Evolutionary conservation across 1,284 basidiomycete species (phyloP).

Genomic region (Golubevia pallescens): DNA sequence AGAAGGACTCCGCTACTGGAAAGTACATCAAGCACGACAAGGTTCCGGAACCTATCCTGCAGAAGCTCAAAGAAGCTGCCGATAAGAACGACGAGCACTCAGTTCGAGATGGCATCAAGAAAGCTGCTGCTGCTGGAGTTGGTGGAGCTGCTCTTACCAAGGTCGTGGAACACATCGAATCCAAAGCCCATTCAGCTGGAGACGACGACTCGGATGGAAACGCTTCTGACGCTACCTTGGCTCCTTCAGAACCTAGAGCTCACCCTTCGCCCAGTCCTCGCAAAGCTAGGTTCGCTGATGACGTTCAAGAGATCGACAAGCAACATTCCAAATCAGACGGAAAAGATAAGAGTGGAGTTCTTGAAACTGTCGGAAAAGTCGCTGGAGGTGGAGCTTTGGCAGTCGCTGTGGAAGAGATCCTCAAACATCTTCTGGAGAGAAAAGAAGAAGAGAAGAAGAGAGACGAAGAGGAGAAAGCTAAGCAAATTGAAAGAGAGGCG

Average conservation of each 20-base stretch:
- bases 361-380: no score
- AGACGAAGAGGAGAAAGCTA: constrained; percentile 16
- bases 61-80: constrained; percentile 23
- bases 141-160: constrained; percentile 36
- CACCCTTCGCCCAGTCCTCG: no score
- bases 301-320: constrained; percentile 6
- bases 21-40: no score
- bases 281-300: no score
- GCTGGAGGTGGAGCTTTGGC: constrained; percentile 29
- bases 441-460: constrained; percentile 39
- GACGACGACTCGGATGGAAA: constrained; percentile 3
- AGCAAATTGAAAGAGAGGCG: constrained; percentile 11
- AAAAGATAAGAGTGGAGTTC: no score
- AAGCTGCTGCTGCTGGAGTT: constrained; percentile 26
- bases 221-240: constrained; percentile 6
- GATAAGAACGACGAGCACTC: constrained; percentile 21
- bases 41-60: constrained; percentile 12
- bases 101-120: constrained; percentile 22
- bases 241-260: no score
- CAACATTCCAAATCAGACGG: no score
- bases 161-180: constrained; percentile 19
- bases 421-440: constrained; percentile 44
- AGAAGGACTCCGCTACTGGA: no score
- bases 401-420: constrained; percentile 48
- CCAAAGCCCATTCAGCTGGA: no score